phyloP scores from a whole-genome alignment of 1,284 basidiomycete genomes.

The Chalciporus sp. region DNA sequence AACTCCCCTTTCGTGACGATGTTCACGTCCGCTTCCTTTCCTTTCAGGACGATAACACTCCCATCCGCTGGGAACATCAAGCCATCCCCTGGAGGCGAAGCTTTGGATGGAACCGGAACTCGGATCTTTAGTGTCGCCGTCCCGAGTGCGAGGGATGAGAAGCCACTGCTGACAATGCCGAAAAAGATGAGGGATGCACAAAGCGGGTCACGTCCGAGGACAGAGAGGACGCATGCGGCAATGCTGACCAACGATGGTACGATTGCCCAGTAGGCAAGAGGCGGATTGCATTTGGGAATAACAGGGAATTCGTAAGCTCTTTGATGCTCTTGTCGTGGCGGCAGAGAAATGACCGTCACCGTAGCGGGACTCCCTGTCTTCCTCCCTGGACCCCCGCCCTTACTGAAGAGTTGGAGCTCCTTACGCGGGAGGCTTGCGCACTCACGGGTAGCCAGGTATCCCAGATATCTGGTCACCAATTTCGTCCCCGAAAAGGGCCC shows the following conservation, averaged over 20 bases:
- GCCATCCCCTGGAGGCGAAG: conserved; percentile 30
- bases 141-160: conserved; percentile 29
- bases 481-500: conserved; percentile 30
- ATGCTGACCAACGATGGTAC: conserved; percentile 29
- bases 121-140: conserved; percentile 24
- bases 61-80: conserved; percentile 20
- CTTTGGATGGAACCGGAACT: conserved; percentile 21
- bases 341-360: conserved; percentile 22
- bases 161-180: conserved; percentile 30
- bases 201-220: conserved; percentile 19
- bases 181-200: conserved; percentile 34
- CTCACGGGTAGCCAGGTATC: conserved; percentile 17
- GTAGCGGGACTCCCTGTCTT: conserved; percentile 16
- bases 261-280: conserved; percentile 14
- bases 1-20: conserved; percentile 32
- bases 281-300: not conserved
- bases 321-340: conserved; percentile 4
- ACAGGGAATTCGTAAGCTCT: conserved; percentile 7
- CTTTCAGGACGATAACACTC: conserved; percentile 25
- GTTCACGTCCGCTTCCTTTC: conserved; percentile 29
- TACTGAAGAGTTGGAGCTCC: conserved; percentile 8
- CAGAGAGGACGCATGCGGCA: conserved; percentile 15
- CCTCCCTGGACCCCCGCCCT: conserved; percentile 11
- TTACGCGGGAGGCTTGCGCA: not conserved
- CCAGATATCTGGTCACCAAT: conserved; percentile 25